Percentiles rank a stretch among this genome's conserved stretches.
phyloP scores from a whole-genome alignment of 1,139 yeast genomes.

The Magnusiomyces tetraspermus region DNA sequence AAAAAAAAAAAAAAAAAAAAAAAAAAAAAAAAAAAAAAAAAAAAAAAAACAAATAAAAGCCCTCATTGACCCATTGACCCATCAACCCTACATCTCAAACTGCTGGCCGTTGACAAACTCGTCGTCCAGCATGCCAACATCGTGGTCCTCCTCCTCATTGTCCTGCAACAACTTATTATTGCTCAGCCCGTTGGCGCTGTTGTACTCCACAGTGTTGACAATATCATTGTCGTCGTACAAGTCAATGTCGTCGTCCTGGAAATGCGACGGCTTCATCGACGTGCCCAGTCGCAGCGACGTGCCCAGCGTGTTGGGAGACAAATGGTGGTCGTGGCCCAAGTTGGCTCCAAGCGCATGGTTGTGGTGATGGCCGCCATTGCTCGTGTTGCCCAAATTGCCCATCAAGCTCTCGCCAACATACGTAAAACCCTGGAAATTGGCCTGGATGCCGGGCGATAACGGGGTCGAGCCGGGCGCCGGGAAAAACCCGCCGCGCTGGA shows the following conservation, averaged over 20 bases:
- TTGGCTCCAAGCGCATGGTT: neutral
- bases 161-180: constrained; percentile 10
- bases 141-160: constrained; percentile 37
- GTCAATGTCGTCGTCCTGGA: constrained; percentile 29
- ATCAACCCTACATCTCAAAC: constrained; percentile 51
- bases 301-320: neutral
- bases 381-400: constrained; percentile 59
- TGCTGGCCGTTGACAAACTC: constrained; percentile 71
- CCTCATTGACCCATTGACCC: neutral
- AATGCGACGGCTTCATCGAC: constrained; percentile 17
- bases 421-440: constrained; percentile 91
- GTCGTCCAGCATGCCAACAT: constrained; percentile 37
- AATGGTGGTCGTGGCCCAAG: too few species aligned
- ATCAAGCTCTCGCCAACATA: constrained; percentile 89
- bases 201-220: constrained; percentile 27
- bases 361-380: too few species aligned
- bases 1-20: too few species aligned
- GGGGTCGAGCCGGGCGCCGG: constrained; percentile 52
- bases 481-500: constrained; percentile 46
- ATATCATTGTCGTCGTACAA: constrained; percentile 33
- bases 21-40: too few species aligned
- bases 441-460: constrained; percentile 87
- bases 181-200: constrained; percentile 18
- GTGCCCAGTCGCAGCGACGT: constrained; percentile 5
- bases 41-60: neutral